A percentile compares a stretch with the other conserved stretches of the same genome.
Conservation (phyloP, 2,329 filamentous ascomycete species). For the Sporothrix humicola region DNA sequence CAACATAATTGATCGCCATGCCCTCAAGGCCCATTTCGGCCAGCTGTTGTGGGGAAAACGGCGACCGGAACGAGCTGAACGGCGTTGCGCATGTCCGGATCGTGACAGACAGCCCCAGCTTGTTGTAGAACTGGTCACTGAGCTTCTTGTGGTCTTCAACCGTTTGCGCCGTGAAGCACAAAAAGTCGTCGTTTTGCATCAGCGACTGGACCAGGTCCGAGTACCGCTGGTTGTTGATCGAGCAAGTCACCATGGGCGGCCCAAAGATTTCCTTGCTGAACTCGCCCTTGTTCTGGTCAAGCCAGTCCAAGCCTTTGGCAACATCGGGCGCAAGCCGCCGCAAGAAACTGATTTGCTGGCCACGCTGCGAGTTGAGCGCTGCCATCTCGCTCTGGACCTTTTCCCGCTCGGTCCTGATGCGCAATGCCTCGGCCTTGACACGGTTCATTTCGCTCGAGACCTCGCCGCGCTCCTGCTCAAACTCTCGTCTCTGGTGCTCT, state of each 20-base stretch:
- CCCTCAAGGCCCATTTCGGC: conserved; percentile 71
- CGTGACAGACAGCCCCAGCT: conserved; percentile 71
- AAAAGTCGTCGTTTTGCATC: conserved; percentile 58
- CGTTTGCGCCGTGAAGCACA: conserved; percentile 79
- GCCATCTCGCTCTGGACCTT: conserved; percentile 48
- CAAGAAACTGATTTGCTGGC: conserved; percentile 74
- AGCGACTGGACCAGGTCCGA: conserved; percentile 61
- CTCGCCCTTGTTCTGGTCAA: conserved; percentile 69
- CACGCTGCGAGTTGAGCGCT: conserved; percentile 72
- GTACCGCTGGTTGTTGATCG: conserved; percentile 74
- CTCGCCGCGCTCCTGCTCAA: conserved; percentile 51
- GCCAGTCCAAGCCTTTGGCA: conserved; percentile 77
- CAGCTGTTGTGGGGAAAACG: conserved; percentile 62
- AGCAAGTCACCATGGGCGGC: conserved; percentile 80
- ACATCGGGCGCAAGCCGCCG: conserved; percentile 66
- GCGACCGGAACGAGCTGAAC: conserved; percentile 60
- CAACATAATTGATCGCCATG: conserved; percentile 78
- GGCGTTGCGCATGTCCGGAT: conserved; percentile 67
- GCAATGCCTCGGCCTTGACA: conserved; percentile 29
- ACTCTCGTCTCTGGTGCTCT: conserved; percentile 62
- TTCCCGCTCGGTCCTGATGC: conserved; percentile 34
- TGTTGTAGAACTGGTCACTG: conserved; percentile 66
- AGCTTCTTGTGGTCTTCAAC: conserved; percentile 76
- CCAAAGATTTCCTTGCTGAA: conserved; percentile 82
- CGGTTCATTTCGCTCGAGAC: conserved; percentile 39